Percentiles rank a stretch among this genome's conserved stretches.
phyloP scores from a whole-genome alignment of 768 basidiomycete species.

The Peribolospora kevripleyi region DNA sequence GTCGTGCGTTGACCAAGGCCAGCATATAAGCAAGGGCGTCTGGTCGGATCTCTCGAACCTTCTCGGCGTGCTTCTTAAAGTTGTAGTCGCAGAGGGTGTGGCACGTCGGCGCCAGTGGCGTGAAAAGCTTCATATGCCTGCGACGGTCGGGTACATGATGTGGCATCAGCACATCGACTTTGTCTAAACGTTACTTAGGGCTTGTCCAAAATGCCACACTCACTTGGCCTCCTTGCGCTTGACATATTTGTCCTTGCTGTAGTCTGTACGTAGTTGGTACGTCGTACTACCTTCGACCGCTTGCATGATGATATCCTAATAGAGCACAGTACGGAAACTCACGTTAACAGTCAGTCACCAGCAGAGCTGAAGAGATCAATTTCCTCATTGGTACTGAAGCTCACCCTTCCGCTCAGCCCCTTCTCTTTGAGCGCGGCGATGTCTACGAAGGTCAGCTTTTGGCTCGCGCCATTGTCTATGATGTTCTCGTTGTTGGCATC shows the following conservation, averaged over 20 bases:
- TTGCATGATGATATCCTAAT: conserved; percentile 73
- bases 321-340: background rate
- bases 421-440: conserved; percentile 61
- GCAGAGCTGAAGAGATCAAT: background rate
- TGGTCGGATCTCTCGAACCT: conserved; percentile 53
- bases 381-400: conserved; percentile 32
- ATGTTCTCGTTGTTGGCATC: conserved; percentile 93
- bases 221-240: conserved; percentile 94
- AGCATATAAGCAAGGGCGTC: conserved; percentile 79
- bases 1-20: conserved; percentile 53
- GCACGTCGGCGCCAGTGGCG: conserved; percentile 63
- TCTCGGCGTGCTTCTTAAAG: conserved; percentile 50
- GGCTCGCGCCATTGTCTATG: conserved; percentile 39
- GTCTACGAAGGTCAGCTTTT: conserved; percentile 58
- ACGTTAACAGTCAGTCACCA: no score
- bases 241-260: conserved; percentile 94
- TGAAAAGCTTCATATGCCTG: conserved; percentile 69
- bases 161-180: no score
- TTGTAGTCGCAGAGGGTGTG: conserved; percentile 75
- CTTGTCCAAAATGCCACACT: conserved; percentile 11
- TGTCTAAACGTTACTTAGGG: no score
- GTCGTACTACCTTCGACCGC: conserved; percentile 85
- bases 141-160: background rate
- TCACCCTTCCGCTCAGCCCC: conserved; percentile 32
- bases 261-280: conserved; percentile 84